Evolutionary conservation across 108 stramenopile species (phyloP).

Genomic region (Chaetoceros muelleri): DNA sequence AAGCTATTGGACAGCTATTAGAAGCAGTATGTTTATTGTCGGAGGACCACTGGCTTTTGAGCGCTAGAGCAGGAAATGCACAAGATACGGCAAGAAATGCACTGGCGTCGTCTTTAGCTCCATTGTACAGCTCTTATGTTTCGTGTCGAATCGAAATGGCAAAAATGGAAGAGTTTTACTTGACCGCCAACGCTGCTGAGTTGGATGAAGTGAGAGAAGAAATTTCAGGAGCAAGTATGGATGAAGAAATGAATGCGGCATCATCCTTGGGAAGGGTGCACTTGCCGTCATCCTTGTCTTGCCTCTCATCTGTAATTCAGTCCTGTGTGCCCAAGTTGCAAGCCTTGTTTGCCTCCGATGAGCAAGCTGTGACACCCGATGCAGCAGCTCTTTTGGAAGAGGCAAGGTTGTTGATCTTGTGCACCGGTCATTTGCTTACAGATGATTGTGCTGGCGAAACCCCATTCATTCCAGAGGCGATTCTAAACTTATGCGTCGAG

Average conservation of each 20-base stretch:
- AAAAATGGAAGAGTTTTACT: constrained; percentile 59
- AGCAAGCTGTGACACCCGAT: constrained; percentile 19
- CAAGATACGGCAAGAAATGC: constrained; percentile 22
- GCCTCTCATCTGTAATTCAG: constrained; percentile 41
- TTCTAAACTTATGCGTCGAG: constrained; percentile 30
- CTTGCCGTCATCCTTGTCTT: constrained; percentile 33
- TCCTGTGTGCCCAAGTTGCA: constrained; percentile 41
- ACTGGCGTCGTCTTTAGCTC: constrained; percentile 40
- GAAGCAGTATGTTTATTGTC: constrained; percentile 58
- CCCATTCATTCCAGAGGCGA: constrained; percentile 50
- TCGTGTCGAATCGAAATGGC: constrained; percentile 58
- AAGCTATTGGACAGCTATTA: constrained; percentile 49
- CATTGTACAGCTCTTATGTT: constrained; percentile 55
- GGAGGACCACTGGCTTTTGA: constrained; percentile 69
- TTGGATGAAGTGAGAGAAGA: constrained; percentile 77
- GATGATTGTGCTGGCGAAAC: constrained; percentile 75
- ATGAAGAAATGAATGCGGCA: constrained; percentile 69
- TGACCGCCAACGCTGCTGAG: constrained; percentile 44
- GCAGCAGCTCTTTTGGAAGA: constrained; percentile 71
- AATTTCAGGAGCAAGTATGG: constrained; percentile 47
- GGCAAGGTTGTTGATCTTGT: constrained; percentile 61
- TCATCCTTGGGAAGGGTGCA: constrained; percentile 58
- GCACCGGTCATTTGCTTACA: constrained; percentile 61
- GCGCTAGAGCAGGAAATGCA: constrained; percentile 33
- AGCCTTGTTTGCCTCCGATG: constrained; percentile 33